These are phyloP conservation scores for Gonapodya sp. DNA, from an alignment of 192 early-diverging fungal genomes.

Conservation along the genomic window DNA sequence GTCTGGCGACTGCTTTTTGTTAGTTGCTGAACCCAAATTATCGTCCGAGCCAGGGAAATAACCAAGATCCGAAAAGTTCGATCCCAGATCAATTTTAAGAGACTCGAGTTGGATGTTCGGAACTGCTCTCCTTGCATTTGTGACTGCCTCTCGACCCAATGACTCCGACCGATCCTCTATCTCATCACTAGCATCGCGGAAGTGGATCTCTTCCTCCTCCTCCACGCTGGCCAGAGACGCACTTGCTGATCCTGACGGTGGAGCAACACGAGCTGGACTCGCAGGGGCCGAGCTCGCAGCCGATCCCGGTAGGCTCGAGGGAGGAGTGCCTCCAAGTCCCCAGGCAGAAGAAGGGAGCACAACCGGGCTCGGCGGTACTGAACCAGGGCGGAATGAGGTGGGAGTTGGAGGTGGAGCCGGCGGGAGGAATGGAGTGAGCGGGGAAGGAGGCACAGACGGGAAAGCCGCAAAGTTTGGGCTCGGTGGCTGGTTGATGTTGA, in stretches of 20 bases:
- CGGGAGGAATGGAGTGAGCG: neutral
- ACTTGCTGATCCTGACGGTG: neutral
- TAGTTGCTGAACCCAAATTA: neutral
- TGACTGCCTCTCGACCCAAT: neutral
- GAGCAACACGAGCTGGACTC: neutral
- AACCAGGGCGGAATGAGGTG: neutral
- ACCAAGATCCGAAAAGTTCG: neutral
- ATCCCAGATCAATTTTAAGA: neutral
- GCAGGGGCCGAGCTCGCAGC: neutral
- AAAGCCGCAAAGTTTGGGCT: neutral
- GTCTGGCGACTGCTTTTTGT: neutral
- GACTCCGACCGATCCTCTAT: no score
- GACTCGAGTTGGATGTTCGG: neutral
- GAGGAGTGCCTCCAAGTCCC: neutral
- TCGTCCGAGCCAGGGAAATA: neutral
- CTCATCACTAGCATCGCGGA: neutral
- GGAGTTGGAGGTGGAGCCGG: neutral
- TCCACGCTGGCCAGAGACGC: neutral
- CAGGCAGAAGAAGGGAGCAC: neutral
- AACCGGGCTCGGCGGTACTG: neutral
- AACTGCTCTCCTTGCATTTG: neutral
- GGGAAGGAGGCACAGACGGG: neutral
- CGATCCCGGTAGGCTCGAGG: neutral
- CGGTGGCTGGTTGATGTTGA: neutral
- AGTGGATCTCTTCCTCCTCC: neutral